Percentiles rank a stretch among this genome's conserved stretches.
phyloP scores from a whole-genome alignment of 2,329 filamentous ascomycete genomes.

The Colletotrichum sp. region DNA sequence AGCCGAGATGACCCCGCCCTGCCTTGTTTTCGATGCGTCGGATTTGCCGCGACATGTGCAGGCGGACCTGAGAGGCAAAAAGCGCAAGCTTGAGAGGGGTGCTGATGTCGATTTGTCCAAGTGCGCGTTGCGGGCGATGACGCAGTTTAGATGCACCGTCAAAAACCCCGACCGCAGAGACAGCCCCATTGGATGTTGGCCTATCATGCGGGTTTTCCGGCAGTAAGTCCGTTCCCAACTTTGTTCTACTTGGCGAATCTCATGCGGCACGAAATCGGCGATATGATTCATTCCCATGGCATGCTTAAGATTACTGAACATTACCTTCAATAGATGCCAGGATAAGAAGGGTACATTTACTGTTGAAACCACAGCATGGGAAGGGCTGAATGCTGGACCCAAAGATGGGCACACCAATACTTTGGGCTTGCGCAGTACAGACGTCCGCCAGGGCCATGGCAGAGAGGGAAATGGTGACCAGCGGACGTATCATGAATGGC shows the following conservation, averaged over 20 bases:
- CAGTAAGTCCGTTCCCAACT: slow-evolving; percentile 46
- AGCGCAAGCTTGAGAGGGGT: slow-evolving; percentile 53
- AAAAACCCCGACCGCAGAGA: slow-evolving; percentile 49
- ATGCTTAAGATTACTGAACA: background rate
- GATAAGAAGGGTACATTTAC: slow-evolving; percentile 63
- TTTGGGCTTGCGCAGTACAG: background rate
- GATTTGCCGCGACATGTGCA: slow-evolving; percentile 58
- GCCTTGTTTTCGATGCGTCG: slow-evolving; percentile 57
- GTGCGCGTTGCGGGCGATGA: slow-evolving; percentile 62
- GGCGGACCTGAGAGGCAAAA: slow-evolving; percentile 50
- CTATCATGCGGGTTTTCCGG: slow-evolving; percentile 64
- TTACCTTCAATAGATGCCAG: slow-evolving; percentile 52
- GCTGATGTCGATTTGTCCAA: slow-evolving; percentile 54
- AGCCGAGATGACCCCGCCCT: slow-evolving; percentile 62
- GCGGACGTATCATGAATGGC: slow-evolving; percentile 7
- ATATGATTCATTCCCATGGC: background rate
- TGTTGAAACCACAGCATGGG: slow-evolving; percentile 70
- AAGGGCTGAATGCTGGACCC: slow-evolving; percentile 34
- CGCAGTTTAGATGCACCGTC: slow-evolving; percentile 67
- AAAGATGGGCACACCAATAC: background rate
- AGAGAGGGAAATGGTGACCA: background rate
- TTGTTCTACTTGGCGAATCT: background rate
- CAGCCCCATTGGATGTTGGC: slow-evolving; percentile 59
- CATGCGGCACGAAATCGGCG: background rate
- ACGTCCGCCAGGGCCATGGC: background rate